Conservation (phyloP, 257 asterid genomes). For the Fraxinus pennsylvanica region DNA sequence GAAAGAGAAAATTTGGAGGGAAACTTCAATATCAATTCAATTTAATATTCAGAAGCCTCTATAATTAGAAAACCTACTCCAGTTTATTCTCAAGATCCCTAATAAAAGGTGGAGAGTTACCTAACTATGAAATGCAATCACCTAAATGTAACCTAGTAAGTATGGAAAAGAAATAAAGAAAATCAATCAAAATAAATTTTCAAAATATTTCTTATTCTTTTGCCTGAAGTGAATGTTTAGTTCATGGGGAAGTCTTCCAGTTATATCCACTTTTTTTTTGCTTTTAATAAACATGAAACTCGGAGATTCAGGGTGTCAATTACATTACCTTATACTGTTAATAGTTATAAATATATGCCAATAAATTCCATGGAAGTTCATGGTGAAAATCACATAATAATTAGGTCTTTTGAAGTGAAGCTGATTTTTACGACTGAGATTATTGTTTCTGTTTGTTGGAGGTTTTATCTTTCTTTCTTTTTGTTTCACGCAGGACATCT, state of each 20-base stretch:
- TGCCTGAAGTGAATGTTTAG: not conserved
- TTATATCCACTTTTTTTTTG: not conserved
- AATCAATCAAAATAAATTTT: not conserved
- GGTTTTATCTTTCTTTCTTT: conserved; percentile 25
- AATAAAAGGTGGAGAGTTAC: not conserved
- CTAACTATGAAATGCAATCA: not conserved
- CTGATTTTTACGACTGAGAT: not conserved
- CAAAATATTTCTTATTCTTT: not conserved
- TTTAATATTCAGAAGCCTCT: not conserved
- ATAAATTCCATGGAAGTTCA: not conserved
- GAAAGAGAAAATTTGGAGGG: not conserved
- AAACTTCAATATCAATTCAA: not conserved
- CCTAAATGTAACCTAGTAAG: not conserved
- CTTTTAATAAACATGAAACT: not conserved
- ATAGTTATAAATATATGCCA: not conserved
- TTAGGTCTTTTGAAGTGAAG: not conserved
- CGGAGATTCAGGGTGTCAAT: not conserved
- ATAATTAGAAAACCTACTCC: not conserved
- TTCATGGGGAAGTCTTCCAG: not conserved
- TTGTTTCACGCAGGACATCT: conserved; percentile 75
- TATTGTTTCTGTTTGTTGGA: not conserved
- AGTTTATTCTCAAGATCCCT: not conserved
- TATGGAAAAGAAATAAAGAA: not conserved
- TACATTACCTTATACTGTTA: not conserved
- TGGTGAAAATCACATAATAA: not conserved